Conservation (phyloP, 495 filamentous ascomycete genomes). For the Thermochaetoides thermophila region DNA sequence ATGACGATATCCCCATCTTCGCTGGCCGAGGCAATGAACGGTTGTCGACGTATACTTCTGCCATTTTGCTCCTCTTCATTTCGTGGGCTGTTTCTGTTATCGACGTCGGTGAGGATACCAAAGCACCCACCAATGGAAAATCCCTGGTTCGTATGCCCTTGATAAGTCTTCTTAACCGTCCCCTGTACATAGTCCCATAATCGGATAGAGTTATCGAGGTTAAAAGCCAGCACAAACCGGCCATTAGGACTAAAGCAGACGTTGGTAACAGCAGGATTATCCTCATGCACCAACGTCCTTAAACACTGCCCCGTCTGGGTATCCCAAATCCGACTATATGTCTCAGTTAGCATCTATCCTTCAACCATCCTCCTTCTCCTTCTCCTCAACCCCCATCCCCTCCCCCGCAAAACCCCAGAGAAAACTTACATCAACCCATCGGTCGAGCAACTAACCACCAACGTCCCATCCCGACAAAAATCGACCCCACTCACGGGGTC, state of each 20-base stretch:
- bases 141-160: conserved; percentile 75
- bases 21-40: conserved; percentile 65
- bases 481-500: conserved; percentile 90
- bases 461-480: conserved; percentile 80
- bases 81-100: conserved; percentile 2
- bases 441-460: conserved; percentile 76
- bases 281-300: conserved; percentile 86
- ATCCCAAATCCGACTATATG: conserved; percentile 71
- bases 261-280: conserved; percentile 80
- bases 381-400: background rate
- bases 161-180: conserved; percentile 83
- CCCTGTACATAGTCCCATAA: conserved; percentile 91
- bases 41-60: conserved; percentile 5
- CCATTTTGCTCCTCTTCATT: conserved; percentile 16
- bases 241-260: conserved; percentile 91
- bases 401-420: no score
- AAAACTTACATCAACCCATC: conserved; percentile 66
- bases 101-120: conserved; percentile 40
- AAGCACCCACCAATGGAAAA: conserved; percentile 75
- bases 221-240: conserved; percentile 80
- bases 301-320: conserved; percentile 91
- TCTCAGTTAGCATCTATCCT: conserved; percentile 1
- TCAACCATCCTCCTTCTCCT: background rate
- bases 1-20: conserved; percentile 74
- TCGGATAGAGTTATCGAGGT: conserved; percentile 74